Base-by-base conservation (phyloP, 2,329 filamentous ascomycete species). In the Thelonectria olida region DNA sequence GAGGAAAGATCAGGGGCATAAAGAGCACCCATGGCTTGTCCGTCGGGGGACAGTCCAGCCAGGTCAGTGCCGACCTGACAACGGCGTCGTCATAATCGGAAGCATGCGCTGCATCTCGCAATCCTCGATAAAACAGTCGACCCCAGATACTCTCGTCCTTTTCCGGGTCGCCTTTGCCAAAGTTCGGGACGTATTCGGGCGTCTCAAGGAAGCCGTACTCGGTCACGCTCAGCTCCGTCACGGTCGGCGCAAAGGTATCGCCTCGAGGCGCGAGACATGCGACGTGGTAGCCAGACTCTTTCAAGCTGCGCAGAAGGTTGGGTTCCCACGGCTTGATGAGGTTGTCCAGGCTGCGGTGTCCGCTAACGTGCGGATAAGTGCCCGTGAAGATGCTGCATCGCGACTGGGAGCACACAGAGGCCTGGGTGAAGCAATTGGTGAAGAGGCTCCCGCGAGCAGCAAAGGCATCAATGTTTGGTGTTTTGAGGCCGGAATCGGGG, bases 281-380 rank as follows among this genome's bases (percentile, higher is more conserved):
- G 8, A 83, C 75, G 49, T 84, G 81, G 52, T 83, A 83, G 0
- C 81, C 81, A 0, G 67, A 65, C 39, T 82, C 80, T 50, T 80
- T 80, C 12, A 82, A 60, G 2, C 70, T 75, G 7, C 79, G 76
- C 60, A 83, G 81, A 2, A 83, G 51, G 48, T 83, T 83, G 1
- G 79, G 79, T 62, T 83, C 80, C 79, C 79, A 80, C 1, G 80
- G 80, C 62, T 83, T 83, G 63, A 83, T 77, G 8, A 83, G 73
- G 36, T 81, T 82, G 17, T 83, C 73, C 5, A 83, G 76, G 22
- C 73, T 79, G 23, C 81, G 76, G 64, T 83, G 80, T 1, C 81
- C 80, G 20, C 70, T 75, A 13, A 82, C 79, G 52, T 83, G 81
- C 0, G 80, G 79, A 49, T 83, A 82, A 8, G 73, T 74, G 12